Evolutionary conservation across 805 yeast genomes (phyloP).

Genomic region (Candida maris): DNA sequence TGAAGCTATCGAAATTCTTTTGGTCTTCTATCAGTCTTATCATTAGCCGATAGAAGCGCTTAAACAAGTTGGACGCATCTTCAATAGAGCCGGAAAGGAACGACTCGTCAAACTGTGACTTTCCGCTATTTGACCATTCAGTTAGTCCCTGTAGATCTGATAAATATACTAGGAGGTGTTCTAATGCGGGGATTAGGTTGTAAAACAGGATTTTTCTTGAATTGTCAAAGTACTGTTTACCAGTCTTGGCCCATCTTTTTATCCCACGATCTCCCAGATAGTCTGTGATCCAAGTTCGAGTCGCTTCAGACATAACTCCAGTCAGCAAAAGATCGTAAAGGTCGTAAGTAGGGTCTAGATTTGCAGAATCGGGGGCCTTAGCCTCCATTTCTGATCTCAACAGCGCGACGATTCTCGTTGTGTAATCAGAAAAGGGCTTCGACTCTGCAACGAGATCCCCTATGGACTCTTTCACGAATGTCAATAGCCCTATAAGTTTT

Average conservation of each 20-base stretch:
- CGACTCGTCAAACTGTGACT: constrained; percentile 17
- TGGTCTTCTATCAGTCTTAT: constrained; percentile 46
- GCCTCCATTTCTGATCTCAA: constrained; percentile 33
- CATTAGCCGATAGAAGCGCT: constrained; percentile 35
- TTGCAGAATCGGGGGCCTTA: constrained; percentile 4
- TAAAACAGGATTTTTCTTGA: constrained; percentile 45
- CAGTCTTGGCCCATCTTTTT: constrained; percentile 50
- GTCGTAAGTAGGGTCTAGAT: constrained; percentile 34
- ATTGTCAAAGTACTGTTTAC: constrained; percentile 48
- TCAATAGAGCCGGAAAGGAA: constrained; percentile 18
- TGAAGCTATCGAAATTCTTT: constrained; percentile 40
- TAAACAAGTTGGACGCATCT: constrained; percentile 26
- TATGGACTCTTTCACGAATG: constrained; percentile 33
- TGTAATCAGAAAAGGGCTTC: constrained; percentile 37
- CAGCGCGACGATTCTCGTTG: constrained; percentile 32
- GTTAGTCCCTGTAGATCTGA: constrained; percentile 39
- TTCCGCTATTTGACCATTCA: constrained; percentile 32
- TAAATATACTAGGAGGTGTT: constrained; percentile 47
- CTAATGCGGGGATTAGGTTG: constrained; percentile 52
- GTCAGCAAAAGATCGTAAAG: constrained; percentile 49
- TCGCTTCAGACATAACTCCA: constrained; percentile 46
- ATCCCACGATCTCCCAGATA: constrained; percentile 66
- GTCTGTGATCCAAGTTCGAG: constrained; percentile 59
- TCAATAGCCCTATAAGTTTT: constrained; percentile 32
- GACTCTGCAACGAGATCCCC: constrained; percentile 28